Evolutionary conservation across 257 asterid species (phyloP), one percentile per base, ranked within the genome.

Genomic region (Rehmannia glutinosa): DNA sequence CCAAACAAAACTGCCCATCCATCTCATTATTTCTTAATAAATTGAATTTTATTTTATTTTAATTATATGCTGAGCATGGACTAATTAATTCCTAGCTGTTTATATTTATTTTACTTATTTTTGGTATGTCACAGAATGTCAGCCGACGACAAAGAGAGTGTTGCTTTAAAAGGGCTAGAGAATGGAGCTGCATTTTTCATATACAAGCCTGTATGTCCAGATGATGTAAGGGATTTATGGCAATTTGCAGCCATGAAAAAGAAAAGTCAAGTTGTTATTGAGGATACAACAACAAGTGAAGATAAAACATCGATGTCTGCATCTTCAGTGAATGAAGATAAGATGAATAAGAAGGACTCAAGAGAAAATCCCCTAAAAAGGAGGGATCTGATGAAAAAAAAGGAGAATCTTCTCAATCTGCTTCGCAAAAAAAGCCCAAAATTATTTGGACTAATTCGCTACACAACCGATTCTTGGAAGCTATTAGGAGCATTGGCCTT

Each of bases 391-490:
- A 52, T 4, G 76, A 21, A 0, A 64, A 61, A 38, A 57, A 20
- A 7, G 80, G 63, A 11, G 78, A 70, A 13, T 60, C 35, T 30
- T 69, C 68, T 21, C 61, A 35, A 24, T 16, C 51, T 5, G 38
- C 20, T 53, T 36, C 74, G 3, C 57, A 50, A 3, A 82, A 77
- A 15, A 87, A 35, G 66, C 67, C 75, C 3, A 87, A 75, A 63
- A 28, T 85, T 43, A 39, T 80, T 62, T 87, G 95, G 95, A 83
- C 81, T 46, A 47, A 68, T 76, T 28, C 78, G 1, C 82, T 87
- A 23, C 95, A 87, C 66, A 68, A 81, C 68, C 72, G 75, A 9
- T 87, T 87, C 83, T 73, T 87, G 83, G 82, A 83, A 24, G 92
- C 92, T 23, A 59, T 87, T 42, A 55, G 65, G 20, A 68, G 66